phyloP scores from a whole-genome alignment of 352 stramenopile genomes.

The Thraustochytrium sp. region DNA sequence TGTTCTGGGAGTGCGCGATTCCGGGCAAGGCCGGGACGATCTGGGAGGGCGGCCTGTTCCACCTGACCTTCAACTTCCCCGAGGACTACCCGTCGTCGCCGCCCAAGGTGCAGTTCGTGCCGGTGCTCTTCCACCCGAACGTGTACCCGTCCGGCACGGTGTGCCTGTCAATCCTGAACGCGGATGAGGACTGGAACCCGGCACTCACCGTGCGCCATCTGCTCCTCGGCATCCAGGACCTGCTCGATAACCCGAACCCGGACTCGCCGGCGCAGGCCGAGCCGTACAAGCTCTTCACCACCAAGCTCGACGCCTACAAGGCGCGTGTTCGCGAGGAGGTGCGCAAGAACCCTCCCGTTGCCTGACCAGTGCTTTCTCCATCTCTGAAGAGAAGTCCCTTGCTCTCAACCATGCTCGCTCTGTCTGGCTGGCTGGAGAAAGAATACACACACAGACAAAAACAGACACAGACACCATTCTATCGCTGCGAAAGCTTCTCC shows the following conservation, averaged over 20 bases:
- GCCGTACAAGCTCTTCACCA: conserved; percentile 53
- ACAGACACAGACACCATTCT: too few relatives aligned
- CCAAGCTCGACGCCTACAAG: conserved; percentile 4
- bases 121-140: conserved; percentile 87
- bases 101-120: conserved; percentile 88
- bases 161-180: conserved; percentile 95
- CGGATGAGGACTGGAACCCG: conserved; percentile 97
- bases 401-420: too few relatives aligned
- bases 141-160: conserved; percentile 80
- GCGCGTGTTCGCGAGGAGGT: conserved; percentile 6
- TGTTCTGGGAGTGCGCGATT: conserved; percentile 93
- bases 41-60: conserved; percentile 95
- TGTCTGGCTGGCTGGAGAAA: too few relatives aligned
- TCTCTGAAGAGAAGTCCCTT: too few relatives aligned
- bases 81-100: conserved; percentile 95
- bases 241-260: conserved; percentile 85
- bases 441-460: too few relatives aligned
- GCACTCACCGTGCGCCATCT: conserved; percentile 96
- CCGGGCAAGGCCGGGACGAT: conserved; percentile 89
- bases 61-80: conserved; percentile 90
- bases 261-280: conserved; percentile 85
- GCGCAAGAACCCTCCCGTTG: background rate
- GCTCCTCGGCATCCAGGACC: conserved; percentile 93
- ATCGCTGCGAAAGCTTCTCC: too few relatives aligned
- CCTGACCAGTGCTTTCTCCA: too few relatives aligned